Evolutionary conservation across 768 basidiomycete species (phyloP), one percentile per base, ranked within the genome.

Genomic region (Agaricus blazei): DNA sequence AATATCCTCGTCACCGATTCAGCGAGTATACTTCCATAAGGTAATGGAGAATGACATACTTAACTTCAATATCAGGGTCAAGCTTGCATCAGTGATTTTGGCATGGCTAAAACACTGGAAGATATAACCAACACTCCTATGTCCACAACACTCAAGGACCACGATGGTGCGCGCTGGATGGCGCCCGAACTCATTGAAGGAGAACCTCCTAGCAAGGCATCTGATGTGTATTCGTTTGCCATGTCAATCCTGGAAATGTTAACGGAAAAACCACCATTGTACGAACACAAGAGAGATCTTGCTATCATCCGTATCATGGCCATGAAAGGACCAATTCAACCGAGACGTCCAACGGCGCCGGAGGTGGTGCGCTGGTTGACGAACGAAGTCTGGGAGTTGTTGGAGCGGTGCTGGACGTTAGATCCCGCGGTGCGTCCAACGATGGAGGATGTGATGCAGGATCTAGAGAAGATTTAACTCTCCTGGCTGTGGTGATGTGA

Each of bases 31-130:
- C 7, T 26, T 27, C 43, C 29, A n/a, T 1, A 24, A 9, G 29
- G 7, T 12, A 36, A 12, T 14, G 9, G 9, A 5, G 1, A 42
- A 44, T 1, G 11, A 43, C 23, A 4, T 5, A 37, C 14, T 49
- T 45, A 45, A 58, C 48, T 41, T 27, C 24, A 40, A 56, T 52
- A 28, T 36, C 4, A 53, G 84, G 76, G 74, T 9, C 69, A 79
- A 59, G 77, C 83, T 29, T 71, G 79, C 29, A 79, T 86, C 14
- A 81, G 80, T 57, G 84, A 86, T 59, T 85, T 86, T 63, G 83
- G 84, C 38, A 78, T 85, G 69, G 79, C 84, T 15, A 83, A 81
- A 62, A 70, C 82, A 28, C 74, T 85, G 37, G 78, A 79, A 56
- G 81, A 84, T 42, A 73, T 84, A 28, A 78, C 81, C 0, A 81